A percentile compares a stretch with the other conserved stretches of the same genome.
These are phyloP conservation scores for Diplodia scrobiculata DNA, from an alignment of 2,329 filamentous ascomycete species.

Conservation along the genomic window DNA sequence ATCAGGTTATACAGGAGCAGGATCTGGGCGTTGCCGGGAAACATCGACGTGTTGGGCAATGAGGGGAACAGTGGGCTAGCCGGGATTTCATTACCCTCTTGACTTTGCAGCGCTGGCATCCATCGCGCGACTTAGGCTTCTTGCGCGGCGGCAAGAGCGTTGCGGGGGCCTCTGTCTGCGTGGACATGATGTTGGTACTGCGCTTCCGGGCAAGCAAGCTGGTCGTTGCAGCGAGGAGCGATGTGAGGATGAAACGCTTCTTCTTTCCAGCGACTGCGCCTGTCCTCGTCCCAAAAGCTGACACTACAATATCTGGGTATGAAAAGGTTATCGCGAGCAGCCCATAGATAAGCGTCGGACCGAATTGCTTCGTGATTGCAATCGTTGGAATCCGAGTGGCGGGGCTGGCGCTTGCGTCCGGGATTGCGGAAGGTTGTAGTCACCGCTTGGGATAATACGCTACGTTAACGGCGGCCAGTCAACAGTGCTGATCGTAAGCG, in stretches of 20 bases:
- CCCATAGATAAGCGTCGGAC: conserved; percentile 26
- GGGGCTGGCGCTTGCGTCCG: background rate
- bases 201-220: background rate
- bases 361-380: conserved; percentile 4
- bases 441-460: conserved; percentile 7
- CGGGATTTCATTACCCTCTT: conserved; percentile 32
- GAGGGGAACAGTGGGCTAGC: background rate
- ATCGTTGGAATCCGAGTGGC: conserved; percentile 17
- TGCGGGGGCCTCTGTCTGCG: conserved; percentile 3
- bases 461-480: background rate
- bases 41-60: conserved; percentile 5
- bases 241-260: background rate
- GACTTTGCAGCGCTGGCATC: conserved; percentile 37
- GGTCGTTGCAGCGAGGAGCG: background rate
- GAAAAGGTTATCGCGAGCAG: conserved; percentile 7
- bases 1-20: background rate
- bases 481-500: conserved; percentile 10
- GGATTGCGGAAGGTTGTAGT: conserved; percentile 7
- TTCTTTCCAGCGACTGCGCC: background rate
- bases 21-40: background rate
- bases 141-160: conserved; percentile 28
- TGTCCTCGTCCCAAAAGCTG: background rate
- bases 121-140: conserved; percentile 37
- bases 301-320: conserved; percentile 1
- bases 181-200: background rate